A percentile compares a stretch with the other conserved stretches of the same genome.
phyloP scores from a whole-genome alignment of 2,329 filamentous ascomycete genomes.

The Aspergillus persii region DNA sequence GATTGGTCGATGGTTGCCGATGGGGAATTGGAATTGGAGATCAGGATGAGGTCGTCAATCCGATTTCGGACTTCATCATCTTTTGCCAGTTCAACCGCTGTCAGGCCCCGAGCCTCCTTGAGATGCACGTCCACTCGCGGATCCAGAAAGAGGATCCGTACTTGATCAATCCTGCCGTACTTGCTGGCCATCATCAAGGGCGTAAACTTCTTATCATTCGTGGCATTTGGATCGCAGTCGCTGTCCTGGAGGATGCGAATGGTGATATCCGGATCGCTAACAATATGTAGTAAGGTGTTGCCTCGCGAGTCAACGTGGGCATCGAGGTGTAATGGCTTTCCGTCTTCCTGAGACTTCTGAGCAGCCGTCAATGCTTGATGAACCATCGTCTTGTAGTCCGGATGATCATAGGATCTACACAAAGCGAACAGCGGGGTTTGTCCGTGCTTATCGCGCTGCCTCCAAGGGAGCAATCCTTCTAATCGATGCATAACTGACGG shows the following conservation, averaged over 20 bases:
- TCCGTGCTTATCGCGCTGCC: slow-evolving; percentile 88
- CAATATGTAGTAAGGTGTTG: slow-evolving; percentile 93
- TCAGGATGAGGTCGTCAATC: slow-evolving; percentile 88
- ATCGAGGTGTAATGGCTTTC: slow-evolving; percentile 78
- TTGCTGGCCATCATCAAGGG: slow-evolving; percentile 98
- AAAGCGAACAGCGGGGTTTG: slow-evolving; percentile 97
- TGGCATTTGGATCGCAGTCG: slow-evolving; percentile 93
- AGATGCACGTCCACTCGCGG: slow-evolving; percentile 80
- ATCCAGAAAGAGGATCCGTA: slow-evolving; percentile 82
- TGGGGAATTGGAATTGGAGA: slow-evolving; percentile 65
- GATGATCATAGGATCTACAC: slow-evolving; percentile 92
- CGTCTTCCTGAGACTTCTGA: slow-evolving; percentile 71
- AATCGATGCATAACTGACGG: slow-evolving; percentile 76
- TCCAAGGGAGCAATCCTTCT: slow-evolving; percentile 79
- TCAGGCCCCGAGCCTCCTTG: slow-evolving; percentile 82
- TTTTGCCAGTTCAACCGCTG: slow-evolving; percentile 93
- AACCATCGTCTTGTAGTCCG: slow-evolving; percentile 84
- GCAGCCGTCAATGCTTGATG: slow-evolving; percentile 74
- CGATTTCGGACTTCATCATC: slow-evolving; percentile 96
- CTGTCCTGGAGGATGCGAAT: slow-evolving; percentile 74
- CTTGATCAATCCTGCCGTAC: slow-evolving; percentile 91
- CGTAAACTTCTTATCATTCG: slow-evolving; percentile 92
- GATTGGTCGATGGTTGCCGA: slow-evolving; percentile 59
- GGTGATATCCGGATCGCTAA: slow-evolving; percentile 79
- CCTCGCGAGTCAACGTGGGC: slow-evolving; percentile 91